A percentile compares a stretch with the other conserved stretches of the same genome.
Evolutionary conservation across 768 basidiomycete species (phyloP).

Genomic region (Amanita brunnescens): DNA sequence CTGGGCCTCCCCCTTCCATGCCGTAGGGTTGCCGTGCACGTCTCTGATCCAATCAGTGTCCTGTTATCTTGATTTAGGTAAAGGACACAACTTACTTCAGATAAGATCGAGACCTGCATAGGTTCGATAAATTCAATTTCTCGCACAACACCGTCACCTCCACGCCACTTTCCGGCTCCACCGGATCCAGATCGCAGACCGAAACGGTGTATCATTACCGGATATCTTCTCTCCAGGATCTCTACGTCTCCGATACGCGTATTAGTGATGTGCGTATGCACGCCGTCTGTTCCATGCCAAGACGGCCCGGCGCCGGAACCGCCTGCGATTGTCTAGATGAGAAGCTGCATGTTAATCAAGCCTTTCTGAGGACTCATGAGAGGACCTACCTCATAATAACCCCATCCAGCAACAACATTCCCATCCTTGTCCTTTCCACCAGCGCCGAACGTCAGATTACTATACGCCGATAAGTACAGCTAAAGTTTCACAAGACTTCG

Average conservation of each 20-base stretch:
- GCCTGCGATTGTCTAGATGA: constrained; percentile 77
- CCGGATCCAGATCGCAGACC: constrained; percentile 62
- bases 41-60: constrained; percentile 35
- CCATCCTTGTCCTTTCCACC: constrained; percentile 85
- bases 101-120: constrained; percentile 82
- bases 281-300: constrained; percentile 91
- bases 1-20: constrained; percentile 69
- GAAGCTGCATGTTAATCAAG: constrained; percentile 8
- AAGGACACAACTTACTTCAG: constrained; percentile 47
- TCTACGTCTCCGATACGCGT: constrained; percentile 92
- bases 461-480: constrained; percentile 16
- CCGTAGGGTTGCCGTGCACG: constrained; percentile 85
- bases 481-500: background rate
- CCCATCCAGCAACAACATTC: constrained; percentile 72
- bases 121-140: constrained; percentile 77
- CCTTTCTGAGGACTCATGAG: background rate
- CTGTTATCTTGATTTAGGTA: background rate
- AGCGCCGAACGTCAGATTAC: constrained; percentile 83
- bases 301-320: constrained; percentile 84
- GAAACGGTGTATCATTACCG: constrained; percentile 82
- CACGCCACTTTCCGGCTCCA: constrained; percentile 63
- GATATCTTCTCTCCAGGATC: constrained; percentile 88
- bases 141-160: constrained; percentile 79
- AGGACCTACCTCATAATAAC: constrained; percentile 67
- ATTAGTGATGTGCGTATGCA: constrained; percentile 91